A percentile compares a stretch with the other conserved stretches of the same genome.
These are phyloP conservation scores for Saprolegnia diclina DNA, from an alignment of 352 stramenopile species.

Conservation along the genomic window DNA sequence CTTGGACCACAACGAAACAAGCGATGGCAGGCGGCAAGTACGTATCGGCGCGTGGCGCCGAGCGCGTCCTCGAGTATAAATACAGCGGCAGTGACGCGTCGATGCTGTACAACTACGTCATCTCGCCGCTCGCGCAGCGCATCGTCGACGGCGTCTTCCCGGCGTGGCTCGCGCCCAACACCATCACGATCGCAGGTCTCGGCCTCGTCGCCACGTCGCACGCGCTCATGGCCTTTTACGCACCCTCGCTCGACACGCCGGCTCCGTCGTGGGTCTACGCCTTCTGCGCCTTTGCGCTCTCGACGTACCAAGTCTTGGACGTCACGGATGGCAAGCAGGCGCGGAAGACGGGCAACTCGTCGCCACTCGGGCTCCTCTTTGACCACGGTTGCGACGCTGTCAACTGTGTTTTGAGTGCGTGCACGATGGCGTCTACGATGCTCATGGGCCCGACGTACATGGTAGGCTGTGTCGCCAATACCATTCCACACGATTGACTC, in stretches of 20 bases:
- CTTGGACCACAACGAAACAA: conserved; percentile 1
- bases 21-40: conserved; percentile 32
- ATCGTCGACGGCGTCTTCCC: conserved; percentile 74
- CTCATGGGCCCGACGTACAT: conserved; percentile 77
- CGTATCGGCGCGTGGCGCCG: conserved; percentile 61
- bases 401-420: conserved; percentile 77
- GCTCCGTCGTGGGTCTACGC: conserved; percentile 71
- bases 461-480: conserved; percentile 47
- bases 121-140: conserved; percentile 67
- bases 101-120: conserved; percentile 76
- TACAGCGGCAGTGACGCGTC: conserved; percentile 82
- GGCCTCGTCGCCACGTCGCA: conserved; percentile 65
- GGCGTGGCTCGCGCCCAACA: conserved; percentile 63
- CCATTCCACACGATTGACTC: conserved; percentile 31
- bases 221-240: conserved; percentile 72
- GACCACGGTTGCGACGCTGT: conserved; percentile 82
- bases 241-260: conserved; percentile 79
- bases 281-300: conserved; percentile 50
- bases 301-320: conserved; percentile 81
- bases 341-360: conserved; percentile 82
- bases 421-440: conserved; percentile 79
- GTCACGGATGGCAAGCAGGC: conserved; percentile 84
- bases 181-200: conserved; percentile 76
- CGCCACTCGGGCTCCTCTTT: conserved; percentile 74
- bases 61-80: conserved; percentile 68